Percentiles rank a stretch among this genome's conserved stretches.
Conservation (phyloP, 495 filamentous ascomycete genomes). For the Melanomma pulvis-pyrius region DNA sequence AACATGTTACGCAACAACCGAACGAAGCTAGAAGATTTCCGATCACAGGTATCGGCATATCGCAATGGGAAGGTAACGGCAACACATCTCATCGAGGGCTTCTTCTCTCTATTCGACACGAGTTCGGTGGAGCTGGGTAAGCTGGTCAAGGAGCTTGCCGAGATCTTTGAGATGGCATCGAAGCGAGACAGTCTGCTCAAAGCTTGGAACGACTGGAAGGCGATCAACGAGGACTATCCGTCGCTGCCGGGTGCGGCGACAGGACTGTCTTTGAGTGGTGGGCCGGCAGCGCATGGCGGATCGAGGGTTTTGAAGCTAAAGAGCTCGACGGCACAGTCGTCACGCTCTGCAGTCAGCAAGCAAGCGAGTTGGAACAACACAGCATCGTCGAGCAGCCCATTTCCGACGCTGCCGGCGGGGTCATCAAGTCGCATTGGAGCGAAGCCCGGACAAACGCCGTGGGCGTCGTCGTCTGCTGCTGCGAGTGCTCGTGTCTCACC, state of each 20-base stretch:
- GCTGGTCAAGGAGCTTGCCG: slow-evolving; percentile 86
- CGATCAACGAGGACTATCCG: slow-evolving; percentile 95
- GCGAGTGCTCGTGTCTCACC: slow-evolving; percentile 32
- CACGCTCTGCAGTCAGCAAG: slow-evolving; percentile 60
- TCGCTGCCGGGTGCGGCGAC: slow-evolving; percentile 73
- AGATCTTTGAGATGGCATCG: slow-evolving; percentile 80
- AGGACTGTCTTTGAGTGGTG: slow-evolving; percentile 51
- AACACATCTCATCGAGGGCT: slow-evolving; percentile 75
- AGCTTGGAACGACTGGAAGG: slow-evolving; percentile 92
- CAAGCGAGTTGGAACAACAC: slow-evolving; percentile 55
- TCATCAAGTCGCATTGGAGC: slow-evolving; percentile 44
- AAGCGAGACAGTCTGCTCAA: slow-evolving; percentile 74
- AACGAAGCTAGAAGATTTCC: slow-evolving; percentile 74
- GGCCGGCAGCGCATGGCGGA: slow-evolving; percentile 56
- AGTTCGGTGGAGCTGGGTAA: slow-evolving; percentile 79
- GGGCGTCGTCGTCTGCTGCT: slow-evolving; percentile 49
- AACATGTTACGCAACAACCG: slow-evolving; percentile 75
- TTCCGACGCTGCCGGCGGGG: slow-evolving; percentile 43
- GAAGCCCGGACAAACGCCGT: slow-evolving; percentile 55
- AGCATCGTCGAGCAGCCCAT: slow-evolving; percentile 26
- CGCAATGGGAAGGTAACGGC: slow-evolving; percentile 67
- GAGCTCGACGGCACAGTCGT: slow-evolving; percentile 74
- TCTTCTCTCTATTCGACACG: slow-evolving; percentile 81
- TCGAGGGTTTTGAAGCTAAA: slow-evolving; percentile 72
- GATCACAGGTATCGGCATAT: slow-evolving; percentile 73